Base-by-base conservation (phyloP, 495 filamentous ascomycete genomes). In the Podospora didyma region DNA sequence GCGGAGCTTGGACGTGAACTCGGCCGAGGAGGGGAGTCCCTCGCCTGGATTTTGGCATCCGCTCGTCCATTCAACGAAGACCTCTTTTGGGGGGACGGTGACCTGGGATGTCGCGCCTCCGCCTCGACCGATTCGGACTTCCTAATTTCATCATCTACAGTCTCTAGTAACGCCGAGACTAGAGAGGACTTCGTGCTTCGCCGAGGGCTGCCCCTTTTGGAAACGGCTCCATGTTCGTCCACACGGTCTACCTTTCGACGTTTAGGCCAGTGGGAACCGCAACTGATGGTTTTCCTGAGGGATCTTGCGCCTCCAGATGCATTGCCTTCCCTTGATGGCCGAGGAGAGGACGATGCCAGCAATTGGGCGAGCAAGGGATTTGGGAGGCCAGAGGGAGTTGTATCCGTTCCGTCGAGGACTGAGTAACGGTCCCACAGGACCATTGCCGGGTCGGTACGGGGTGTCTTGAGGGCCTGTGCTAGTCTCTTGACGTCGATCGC, bases 381-480 rank as follows among this genome's bases (percentile, higher is more conserved):
- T 35, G 68, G 62, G 24, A 65, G 57, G 21, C 70, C 75, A 26
- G 67, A 67, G 2, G 72, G 70, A 20, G 63, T 73, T 44, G 62
- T 56, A 0, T 64, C 63, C 35, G 61, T 59, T 57, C 68, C 74
- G n/a, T n/a, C n/a, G 21, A 62, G 58, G 7, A 73, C 52, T 31
- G 79, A 82, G 65, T 89, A 95, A 19, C 88, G 85, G 60, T 86
- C 89, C 92, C 90, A 96, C n/a, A 96, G 72, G 51, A 96, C 92
- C 31, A 84, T 72, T 0, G 88, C 88, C 23, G 93, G 87, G 69
- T 98, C 94, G 44, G 85, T 82, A 55, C 89, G 85, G 22, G 90
- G 89, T 0, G 91, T 92, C 51, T 80, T 86, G 35, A 88, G 73
- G 2, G 79, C 71, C n/a, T 76, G 68, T 37, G 82, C 78, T 20